Base-by-base conservation (phyloP, 148 eudicot genomes). In the Rheum nobile region DNA sequence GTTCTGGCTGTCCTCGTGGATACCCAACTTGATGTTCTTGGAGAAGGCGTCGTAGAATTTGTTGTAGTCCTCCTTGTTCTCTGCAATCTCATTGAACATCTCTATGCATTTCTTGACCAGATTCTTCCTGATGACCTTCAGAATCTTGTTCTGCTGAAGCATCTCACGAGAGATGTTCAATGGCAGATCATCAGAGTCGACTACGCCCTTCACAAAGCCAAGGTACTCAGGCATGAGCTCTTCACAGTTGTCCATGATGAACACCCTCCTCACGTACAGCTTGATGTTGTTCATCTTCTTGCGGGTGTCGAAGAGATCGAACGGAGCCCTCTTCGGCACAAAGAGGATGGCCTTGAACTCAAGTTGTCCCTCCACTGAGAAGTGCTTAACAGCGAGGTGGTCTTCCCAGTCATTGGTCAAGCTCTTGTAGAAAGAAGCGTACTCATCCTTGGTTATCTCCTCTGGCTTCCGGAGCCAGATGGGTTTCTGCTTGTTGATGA, bases 321-420 rank as follows among this genome's bases (percentile, higher is more conserved):
- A 91, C 3, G 97, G 97, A 28, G 97, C 97, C 78, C 94, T 83
- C 83, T 77, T 91, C 0, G 97, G 97, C 3, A 91, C 94, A 43
- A 91, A 91, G 37, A 91, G 89, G 43, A 91, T 84, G 4, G 97
- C 97, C 77, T 91, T 91, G 65, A 91, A 91, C 72, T 91, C 94
- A 10, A 91, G 92, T 78, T 91, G 94, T 0, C 98, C 98, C 69
- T 93, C 96, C 21, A 90, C 96, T 13, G 96, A 90, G 81, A 93
- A 93, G 80, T 93, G 98, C 78, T 93, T 93, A n/a, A 90, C 96
- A 55, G 96, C 93, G 29, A 90, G 86, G 61, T 90, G 94, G 0
- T 91, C 97, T 54, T 91, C 97, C 97, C 97, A 91, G 68, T 91
- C 97, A 76, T 91, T 91, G 11, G 96, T 93, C 76, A 93, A 46